These are phyloP conservation scores for Huntiella moniliformis DNA, from an alignment of 2,329 filamentous ascomycete genomes.

Conservation along the genomic window DNA sequence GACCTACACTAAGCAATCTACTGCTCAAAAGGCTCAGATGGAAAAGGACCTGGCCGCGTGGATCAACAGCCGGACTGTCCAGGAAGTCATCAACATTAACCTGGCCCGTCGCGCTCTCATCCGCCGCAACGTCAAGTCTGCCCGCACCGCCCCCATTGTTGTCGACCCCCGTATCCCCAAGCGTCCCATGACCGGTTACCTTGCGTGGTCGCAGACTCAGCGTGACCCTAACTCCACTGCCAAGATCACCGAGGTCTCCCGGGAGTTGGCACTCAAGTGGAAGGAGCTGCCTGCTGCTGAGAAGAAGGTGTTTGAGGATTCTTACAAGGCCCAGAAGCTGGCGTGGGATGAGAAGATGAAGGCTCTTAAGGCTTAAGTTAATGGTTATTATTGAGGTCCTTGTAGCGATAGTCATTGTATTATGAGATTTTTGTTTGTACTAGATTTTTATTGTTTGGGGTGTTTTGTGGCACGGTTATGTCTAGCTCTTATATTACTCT, in stretches of 20 bases:
- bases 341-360: background rate
- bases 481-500: too few species aligned
- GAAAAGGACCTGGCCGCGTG: constrained; percentile 17
- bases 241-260: constrained; percentile 12
- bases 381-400: background rate
- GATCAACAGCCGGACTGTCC: constrained; percentile 15
- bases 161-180: constrained; percentile 31
- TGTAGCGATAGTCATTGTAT: background rate
- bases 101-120: background rate
- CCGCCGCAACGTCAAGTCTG: background rate
- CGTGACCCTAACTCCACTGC: constrained; percentile 21
- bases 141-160: constrained; percentile 17
- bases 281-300: constrained; percentile 23
- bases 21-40: constrained; percentile 25
- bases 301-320: constrained; percentile 17
- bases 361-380: background rate
- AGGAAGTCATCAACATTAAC: background rate
- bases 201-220: constrained; percentile 17
- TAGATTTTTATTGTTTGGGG: background rate
- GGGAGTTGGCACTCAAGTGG: constrained; percentile 23
- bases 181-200: constrained; percentile 18
- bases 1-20: constrained; percentile 19
- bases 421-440: background rate
- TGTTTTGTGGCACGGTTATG: too few species aligned
- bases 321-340: background rate